A percentile compares a stretch with the other conserved stretches of the same genome.
Conservation (phyloP, 352 stramenopile genomes). For the Phytophthora idaei region DNA sequence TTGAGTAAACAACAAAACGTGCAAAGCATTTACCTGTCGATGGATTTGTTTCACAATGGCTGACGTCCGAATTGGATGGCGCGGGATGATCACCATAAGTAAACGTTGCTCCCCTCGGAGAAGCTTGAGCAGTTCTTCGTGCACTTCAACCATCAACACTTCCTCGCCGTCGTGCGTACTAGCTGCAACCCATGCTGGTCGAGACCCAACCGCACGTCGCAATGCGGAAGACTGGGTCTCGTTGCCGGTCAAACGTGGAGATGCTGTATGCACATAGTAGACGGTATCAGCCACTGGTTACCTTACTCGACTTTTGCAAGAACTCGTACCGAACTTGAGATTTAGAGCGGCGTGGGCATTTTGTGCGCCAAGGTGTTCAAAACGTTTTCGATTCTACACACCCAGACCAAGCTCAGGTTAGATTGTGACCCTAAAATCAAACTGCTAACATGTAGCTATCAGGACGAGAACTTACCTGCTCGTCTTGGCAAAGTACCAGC, state of each 20-base stretch:
- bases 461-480: slow-evolving; percentile 31
- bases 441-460: background rate
- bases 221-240: slow-evolving; percentile 10
- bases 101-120: slow-evolving; percentile 17
- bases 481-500: slow-evolving; percentile 70
- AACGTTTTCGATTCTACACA: slow-evolving; percentile 53
- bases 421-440: background rate
- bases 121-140: slow-evolving; percentile 30
- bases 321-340: slow-evolving; percentile 74
- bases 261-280: slow-evolving; percentile 19
- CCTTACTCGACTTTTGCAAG: background rate
- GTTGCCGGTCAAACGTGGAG: slow-evolving; percentile 7
- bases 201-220: slow-evolving; percentile 26
- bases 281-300: slow-evolving; percentile 4
- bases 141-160: slow-evolving; percentile 45
- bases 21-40: slow-evolving; percentile 26
- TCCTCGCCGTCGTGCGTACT: slow-evolving; percentile 81
- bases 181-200: slow-evolving; percentile 54
- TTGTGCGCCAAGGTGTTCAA: slow-evolving; percentile 47
- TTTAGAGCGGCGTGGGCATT: slow-evolving; percentile 45
- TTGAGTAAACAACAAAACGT: background rate
- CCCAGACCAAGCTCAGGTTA: background rate
- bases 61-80: slow-evolving; percentile 53
- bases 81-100: slow-evolving; percentile 63
- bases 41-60: slow-evolving; percentile 46